Conservation (phyloP, 306 rosid genomes). For the Quercus alba region DNA sequence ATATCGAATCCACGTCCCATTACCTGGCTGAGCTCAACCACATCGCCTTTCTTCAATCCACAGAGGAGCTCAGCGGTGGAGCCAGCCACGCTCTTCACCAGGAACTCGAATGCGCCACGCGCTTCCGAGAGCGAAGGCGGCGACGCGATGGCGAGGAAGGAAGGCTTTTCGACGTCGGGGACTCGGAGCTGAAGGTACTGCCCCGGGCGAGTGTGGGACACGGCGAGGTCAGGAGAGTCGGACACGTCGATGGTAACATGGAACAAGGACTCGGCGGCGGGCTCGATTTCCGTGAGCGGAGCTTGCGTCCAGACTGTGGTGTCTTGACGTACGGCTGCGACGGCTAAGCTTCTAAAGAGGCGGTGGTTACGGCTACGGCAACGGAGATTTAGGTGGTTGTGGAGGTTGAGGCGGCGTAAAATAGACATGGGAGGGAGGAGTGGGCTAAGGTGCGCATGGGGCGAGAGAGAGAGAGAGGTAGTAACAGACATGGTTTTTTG, state of each 20-base stretch:
- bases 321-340: slow-evolving; percentile 75
- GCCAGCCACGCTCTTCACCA: slow-evolving; percentile 80
- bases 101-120: slow-evolving; percentile 69
- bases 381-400: slow-evolving; percentile 16
- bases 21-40: slow-evolving; percentile 71
- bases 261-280: slow-evolving; percentile 85
- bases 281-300: slow-evolving; percentile 60
- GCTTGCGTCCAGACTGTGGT: slow-evolving; percentile 76
- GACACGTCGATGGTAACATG: slow-evolving; percentile 79
- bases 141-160: slow-evolving; percentile 89
- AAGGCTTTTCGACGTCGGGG: slow-evolving; percentile 52
- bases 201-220: slow-evolving; percentile 71
- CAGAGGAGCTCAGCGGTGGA: slow-evolving; percentile 86
- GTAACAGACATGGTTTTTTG: slow-evolving; percentile 39
- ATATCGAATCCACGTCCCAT: slow-evolving; percentile 84
- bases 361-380: slow-evolving; percentile 24
- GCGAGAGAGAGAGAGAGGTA: slow-evolving; percentile 16
- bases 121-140: slow-evolving; percentile 58
- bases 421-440: slow-evolving; percentile 66
- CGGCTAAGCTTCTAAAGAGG: slow-evolving; percentile 36
- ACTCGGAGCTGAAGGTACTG: slow-evolving; percentile 89
- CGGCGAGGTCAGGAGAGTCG: slow-evolving; percentile 68
- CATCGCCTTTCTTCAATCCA: slow-evolving; percentile 77
- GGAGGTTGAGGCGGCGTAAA: slow-evolving; percentile 58
- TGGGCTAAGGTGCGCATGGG: slow-evolving; percentile 66